These are phyloP conservation scores for Xylariaceae sp. DNA, from an alignment of 2,329 filamentous ascomycete genomes.

Conservation along the genomic window DNA sequence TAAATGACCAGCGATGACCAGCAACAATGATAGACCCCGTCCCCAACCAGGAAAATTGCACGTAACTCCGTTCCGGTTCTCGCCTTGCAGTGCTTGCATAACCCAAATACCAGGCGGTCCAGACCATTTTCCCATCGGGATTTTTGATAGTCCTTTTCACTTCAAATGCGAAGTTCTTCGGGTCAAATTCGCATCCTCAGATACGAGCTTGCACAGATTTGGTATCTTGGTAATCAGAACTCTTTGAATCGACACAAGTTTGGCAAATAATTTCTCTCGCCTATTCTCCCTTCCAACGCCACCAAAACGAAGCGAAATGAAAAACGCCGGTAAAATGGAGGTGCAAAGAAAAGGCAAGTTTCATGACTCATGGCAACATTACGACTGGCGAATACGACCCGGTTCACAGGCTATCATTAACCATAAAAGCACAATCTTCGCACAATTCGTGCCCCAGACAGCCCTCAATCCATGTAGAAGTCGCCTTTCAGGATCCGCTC, in stretches of 20 bases:
- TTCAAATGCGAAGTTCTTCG: not conserved
- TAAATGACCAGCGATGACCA: conserved; percentile 1
- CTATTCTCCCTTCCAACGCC: not conserved
- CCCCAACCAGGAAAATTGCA: not conserved
- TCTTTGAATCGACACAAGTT: not conserved
- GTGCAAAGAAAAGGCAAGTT: not conserved
- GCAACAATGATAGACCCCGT: not conserved
- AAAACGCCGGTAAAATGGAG: not conserved
- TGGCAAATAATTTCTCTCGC: not conserved
- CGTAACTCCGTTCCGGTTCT: not conserved
- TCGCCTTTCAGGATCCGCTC: conserved; percentile 97
- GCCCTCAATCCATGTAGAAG: conserved; percentile 85
- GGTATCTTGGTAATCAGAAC: not conserved
- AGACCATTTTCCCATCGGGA: conserved; percentile 2
- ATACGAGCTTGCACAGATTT: not conserved
- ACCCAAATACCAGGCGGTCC: too few relatives aligned
- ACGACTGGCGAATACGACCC: not conserved
- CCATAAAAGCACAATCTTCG: not conserved
- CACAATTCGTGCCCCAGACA: not conserved
- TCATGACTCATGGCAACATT: not conserved
- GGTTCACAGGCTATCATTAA: not conserved
- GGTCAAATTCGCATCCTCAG: not conserved
- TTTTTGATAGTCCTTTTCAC: not conserved
- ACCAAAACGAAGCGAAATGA: conserved; percentile 2
- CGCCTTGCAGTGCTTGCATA: not conserved